A percentile compares a stretch with the other conserved stretches of the same genome.
Evolutionary conservation across 768 basidiomycete species (phyloP).

Genomic region (Macrolepiota albuminosa): DNA sequence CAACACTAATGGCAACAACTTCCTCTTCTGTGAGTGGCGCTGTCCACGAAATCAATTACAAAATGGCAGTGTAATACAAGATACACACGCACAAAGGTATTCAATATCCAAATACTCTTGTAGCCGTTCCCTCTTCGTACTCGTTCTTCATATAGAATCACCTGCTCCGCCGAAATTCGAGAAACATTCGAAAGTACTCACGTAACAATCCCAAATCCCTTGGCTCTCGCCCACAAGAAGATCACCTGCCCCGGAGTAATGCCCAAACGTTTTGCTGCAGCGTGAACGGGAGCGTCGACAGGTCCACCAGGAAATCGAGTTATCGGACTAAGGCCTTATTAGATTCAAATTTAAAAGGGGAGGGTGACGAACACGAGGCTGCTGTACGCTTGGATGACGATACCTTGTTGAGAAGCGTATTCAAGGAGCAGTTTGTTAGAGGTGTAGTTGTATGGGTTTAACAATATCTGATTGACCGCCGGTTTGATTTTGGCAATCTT

Average conservation of each 20-base stretch:
- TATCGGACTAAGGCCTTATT: conserved; percentile 35
- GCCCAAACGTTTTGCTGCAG: conserved; percentile 47
- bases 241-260: conserved; percentile 64
- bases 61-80: not conserved
- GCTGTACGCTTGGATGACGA: conserved; percentile 54
- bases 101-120: conserved; percentile 64
- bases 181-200: conserved; percentile 23
- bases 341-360: not conserved
- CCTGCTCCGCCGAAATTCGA: not conserved
- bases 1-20: conserved; percentile 33
- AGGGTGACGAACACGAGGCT: conserved; percentile 37
- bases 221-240: conserved; percentile 63
- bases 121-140: conserved; percentile 53
- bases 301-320: conserved; percentile 59
- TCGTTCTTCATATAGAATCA: conserved; percentile 40
- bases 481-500: conserved; percentile 52
- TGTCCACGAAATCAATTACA: conserved; percentile 16
- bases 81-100: conserved; percentile 37
- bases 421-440: conserved; percentile 43
- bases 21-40: conserved; percentile 53
- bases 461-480: conserved; percentile 61
- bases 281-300: conserved; percentile 50
- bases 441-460: conserved; percentile 57
- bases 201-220: conserved; percentile 68
- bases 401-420: conserved; percentile 42